These are phyloP conservation scores for Stenocarpella maydis DNA, from an alignment of 2,329 filamentous ascomycete genomes.

Conservation along the genomic window DNA sequence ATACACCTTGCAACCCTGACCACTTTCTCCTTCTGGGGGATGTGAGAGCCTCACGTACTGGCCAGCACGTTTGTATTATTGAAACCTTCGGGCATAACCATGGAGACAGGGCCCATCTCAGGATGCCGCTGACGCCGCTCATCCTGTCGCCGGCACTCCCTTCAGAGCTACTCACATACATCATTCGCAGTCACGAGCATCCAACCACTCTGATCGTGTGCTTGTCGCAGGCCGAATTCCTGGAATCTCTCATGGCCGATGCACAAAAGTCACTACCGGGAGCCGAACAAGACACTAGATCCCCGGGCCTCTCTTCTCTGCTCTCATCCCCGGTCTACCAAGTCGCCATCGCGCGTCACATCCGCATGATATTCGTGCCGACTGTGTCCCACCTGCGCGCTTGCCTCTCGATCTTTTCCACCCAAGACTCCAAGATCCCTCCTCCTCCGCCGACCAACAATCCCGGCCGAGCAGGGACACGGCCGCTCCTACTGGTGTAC, in stretches of 20 bases:
- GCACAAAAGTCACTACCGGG: conserved; percentile 41
- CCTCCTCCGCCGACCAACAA: conserved; percentile 46
- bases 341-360: conserved; percentile 71
- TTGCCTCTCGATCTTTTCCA: conserved; percentile 68
- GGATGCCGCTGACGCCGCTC: conserved; percentile 43
- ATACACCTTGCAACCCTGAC: no score
- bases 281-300: background rate
- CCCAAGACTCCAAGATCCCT: conserved; percentile 46
- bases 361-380: conserved; percentile 76
- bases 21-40: background rate
- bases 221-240: conserved; percentile 69
- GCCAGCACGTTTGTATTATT: background rate
- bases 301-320: conserved; percentile 44
- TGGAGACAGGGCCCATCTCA: background rate
- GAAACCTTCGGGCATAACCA: background rate
- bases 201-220: conserved; percentile 78
- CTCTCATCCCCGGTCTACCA: conserved; percentile 73
- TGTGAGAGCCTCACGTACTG: background rate
- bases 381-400: conserved; percentile 81
- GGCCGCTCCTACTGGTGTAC: conserved; percentile 66
- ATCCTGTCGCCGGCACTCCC: conserved; percentile 63
- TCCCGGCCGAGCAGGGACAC: background rate
- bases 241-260: conserved; percentile 64
- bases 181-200: conserved; percentile 63
- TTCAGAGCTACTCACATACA: conserved; percentile 69